Evolutionary conservation across 768 basidiomycete genomes (phyloP).

Genomic region (Candolleomyces eurysporus): DNA sequence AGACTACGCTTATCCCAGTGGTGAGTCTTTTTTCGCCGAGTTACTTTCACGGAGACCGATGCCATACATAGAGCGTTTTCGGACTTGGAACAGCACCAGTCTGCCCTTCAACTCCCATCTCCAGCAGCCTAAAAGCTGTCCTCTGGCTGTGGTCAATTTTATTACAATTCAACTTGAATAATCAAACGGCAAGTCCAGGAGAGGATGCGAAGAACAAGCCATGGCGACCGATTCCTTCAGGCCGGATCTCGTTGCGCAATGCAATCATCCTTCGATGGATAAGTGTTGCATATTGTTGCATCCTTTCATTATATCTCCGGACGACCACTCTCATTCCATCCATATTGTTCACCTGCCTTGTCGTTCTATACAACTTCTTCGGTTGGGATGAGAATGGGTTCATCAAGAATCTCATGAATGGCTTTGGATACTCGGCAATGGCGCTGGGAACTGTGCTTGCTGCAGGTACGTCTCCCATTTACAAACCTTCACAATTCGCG

Average conservation of each 20-base stretch:
- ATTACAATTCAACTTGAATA: conserved; percentile 6
- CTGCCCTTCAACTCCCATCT: conserved; percentile 31
- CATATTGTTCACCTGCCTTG: conserved; percentile 18
- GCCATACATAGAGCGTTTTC: neutral
- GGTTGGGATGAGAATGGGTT: conserved; percentile 22
- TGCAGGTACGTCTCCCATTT: conserved; percentile 11
- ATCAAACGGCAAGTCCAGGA: conserved; percentile 1
- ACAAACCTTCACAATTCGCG: neutral
- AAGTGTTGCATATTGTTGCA: conserved; percentile 24
- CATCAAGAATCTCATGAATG: conserved; percentile 28
- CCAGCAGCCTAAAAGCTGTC: conserved; percentile 16
- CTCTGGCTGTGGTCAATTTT: conserved; percentile 8
- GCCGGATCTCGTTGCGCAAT: conserved; percentile 21
- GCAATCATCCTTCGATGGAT: conserved; percentile 30
- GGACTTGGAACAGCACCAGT: conserved; percentile 25
- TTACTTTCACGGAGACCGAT: neutral
- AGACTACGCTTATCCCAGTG: conserved; percentile 7
- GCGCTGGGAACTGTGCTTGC: conserved; percentile 32
- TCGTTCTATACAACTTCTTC: conserved; percentile 28
- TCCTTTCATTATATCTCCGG: conserved; percentile 18
- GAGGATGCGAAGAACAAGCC: conserved; percentile 10
- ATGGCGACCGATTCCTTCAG: conserved; percentile 36
- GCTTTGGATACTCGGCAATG: conserved; percentile 28
- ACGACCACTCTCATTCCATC: conserved; percentile 14
- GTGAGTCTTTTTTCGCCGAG: neutral